Base-by-base conservation (phyloP, 1,284 basidiomycete species). In the Leccinum angustisporum region DNA sequence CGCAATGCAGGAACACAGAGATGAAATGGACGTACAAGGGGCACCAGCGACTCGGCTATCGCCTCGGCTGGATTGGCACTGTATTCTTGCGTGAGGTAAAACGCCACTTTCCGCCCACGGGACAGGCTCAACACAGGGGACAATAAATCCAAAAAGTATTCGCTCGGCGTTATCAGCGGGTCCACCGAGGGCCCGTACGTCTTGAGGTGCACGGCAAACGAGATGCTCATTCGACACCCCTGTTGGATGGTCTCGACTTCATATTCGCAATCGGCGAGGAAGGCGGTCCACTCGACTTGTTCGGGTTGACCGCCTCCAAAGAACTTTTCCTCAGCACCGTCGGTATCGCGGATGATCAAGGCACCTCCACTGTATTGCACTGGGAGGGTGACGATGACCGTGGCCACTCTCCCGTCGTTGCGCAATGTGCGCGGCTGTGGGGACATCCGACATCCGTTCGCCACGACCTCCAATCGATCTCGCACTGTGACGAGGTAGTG, bases 281-380 rank as follows among this genome's bases (percentile, higher is more conserved):
- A 88, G 21, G 87, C 90, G 0, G 85, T 81, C 90, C 90, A 92
- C 63, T 92, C 88, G 64, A 91, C 74, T 65, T 88, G 84, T 9
- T 82, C 86, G 34, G 79, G 76, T 70, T 86, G 85, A 48, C 87
- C 85, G 16, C 86, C 86, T 1, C 83, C 77, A 56, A 80, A 80
- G 74, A 86, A 90, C 63, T 78, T 83, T 68, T 92, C 89, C 61
- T 84, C 80, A n/a, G 73, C 72, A 0, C 85, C 86, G 2, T 86
- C 83, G 2, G 77, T 66, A 67, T 85, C 81, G 30, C 82, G 83
- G 43, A 92, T 77, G 56, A 86, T 68, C 56, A 91, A 74, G 1
- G 81, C 78, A 8, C 91, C 91, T 7, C 90, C 91, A 16, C 83
- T 83, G 74, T 86, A 86, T 40, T 87, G 84, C 11, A 88, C 86